Base-by-base conservation (phyloP, 331 rosid species). In the Cydonia oblonga region DNA sequence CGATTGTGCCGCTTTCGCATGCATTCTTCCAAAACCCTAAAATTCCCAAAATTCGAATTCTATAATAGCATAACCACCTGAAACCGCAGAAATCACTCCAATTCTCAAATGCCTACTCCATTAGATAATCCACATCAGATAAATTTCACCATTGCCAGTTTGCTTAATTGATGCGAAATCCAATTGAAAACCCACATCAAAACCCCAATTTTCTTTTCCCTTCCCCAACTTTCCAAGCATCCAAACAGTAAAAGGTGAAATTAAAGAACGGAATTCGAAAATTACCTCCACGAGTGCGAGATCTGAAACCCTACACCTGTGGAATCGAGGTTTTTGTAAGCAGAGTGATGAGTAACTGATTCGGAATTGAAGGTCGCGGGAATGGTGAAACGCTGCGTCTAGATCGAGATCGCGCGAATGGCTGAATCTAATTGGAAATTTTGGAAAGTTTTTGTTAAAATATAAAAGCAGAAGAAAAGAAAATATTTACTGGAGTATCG, bases 1-100 rank as follows among this genome's bases (percentile, higher is more conserved):
- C n/a, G 93, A 85, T 46, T 93, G 98, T 19, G 88, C 52, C 29
- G 85, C 77, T 85, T 87, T 89, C 64, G 80, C 69, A 76, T 77
- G 85, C 98, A 89, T 89, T 74, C 76, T 78, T 67, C 51, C 18
- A 44, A 13, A 49, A 33, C 51, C 70, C 76, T 58, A 69, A 61
- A 62, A 46, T 68, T 73, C 19, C 29, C 54, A 32, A 78, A 71
- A 35, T 69, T 44, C 71, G 53, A 73, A 9, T 71, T 74, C 76
- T 84, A 79, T 73, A 74, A 59, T 26, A 76, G 52, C 77, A 84
- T 79, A 84, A 75, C 70, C 72, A 66, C 80, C 78, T 76, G 72
- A 70, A 74, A 76, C 70, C 38, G 15, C 81, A 74, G 2, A 59
- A 61, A 68, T 7, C 35, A 72, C 60, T 42, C 52, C 67, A 59